Evolutionary conservation across 495 filamentous ascomycete genomes (phyloP).

Genomic region (Saxophila tyrrhenica): DNA sequence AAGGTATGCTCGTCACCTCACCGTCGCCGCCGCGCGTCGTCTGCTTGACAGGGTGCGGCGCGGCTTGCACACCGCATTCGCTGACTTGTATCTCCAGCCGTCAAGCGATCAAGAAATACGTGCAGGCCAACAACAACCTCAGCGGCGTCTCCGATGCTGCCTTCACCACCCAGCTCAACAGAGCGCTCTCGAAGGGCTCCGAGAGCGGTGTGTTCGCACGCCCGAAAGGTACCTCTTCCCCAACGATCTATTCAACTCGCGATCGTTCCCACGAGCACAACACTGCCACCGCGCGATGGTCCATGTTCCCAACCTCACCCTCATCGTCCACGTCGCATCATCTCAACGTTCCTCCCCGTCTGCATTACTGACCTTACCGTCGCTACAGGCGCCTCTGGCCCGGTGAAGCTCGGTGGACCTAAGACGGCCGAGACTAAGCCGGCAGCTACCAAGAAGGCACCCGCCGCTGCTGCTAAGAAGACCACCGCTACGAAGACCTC

Average conservation of each 20-base stretch:
- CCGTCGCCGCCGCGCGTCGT: constrained; percentile 19
- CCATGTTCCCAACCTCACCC: not conserved
- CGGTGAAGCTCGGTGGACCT: constrained; percentile 95
- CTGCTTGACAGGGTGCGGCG: constrained; percentile 8
- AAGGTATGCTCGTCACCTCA: constrained; percentile 39
- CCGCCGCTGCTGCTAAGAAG: constrained; percentile 41
- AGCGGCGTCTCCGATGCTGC: constrained; percentile 50
- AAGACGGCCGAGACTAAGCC: constrained; percentile 28
- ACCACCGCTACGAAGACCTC: constrained; percentile 30
- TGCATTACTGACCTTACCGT: constrained; percentile 32
- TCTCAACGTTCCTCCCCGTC: constrained; percentile 4
- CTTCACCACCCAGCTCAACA: constrained; percentile 91
- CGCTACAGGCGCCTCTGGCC: constrained; percentile 67
- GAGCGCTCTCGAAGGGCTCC: constrained; percentile 77
- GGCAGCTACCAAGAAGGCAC: constrained; percentile 21
- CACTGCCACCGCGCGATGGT: constrained; percentile 9
- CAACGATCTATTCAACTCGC: constrained; percentile 3
- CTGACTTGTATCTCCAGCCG: constrained; percentile 53
- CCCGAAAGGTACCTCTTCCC: constrained; percentile 71
- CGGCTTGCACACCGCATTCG: constrained; percentile 6
- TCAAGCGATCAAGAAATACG: constrained; percentile 95
- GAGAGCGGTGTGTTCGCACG: constrained; percentile 82
- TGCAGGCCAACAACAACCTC: constrained; percentile 89
- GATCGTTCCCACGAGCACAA: not conserved
- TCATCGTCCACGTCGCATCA: not conserved